A percentile compares a stretch with the other conserved stretches of the same genome.
Conservation (phyloP, 768 basidiomycete genomes). For the Agaricus subrufescens region DNA sequence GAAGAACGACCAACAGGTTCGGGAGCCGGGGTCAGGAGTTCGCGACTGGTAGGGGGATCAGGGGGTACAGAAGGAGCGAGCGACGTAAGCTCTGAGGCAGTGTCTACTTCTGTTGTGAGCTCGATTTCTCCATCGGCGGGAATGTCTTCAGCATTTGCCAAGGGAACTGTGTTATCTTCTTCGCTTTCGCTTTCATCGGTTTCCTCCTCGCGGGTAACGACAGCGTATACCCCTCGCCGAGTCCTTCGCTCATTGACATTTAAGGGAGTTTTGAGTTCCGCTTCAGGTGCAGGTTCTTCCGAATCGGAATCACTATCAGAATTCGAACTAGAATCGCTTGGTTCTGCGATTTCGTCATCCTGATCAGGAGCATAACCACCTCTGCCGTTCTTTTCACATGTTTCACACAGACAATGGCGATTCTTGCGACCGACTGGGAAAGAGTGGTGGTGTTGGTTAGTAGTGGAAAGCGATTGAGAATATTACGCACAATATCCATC, state of each 20-base stretch:
- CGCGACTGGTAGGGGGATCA: constrained; percentile 24
- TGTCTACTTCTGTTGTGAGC: constrained; percentile 43
- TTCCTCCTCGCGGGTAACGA: constrained; percentile 54
- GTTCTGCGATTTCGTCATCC: constrained; percentile 40
- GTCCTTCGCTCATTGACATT: constrained; percentile 80
- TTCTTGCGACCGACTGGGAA: constrained; percentile 36
- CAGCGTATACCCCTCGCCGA: constrained; percentile 76
- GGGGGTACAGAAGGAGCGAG: constrained; percentile 33
- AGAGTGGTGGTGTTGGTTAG: constrained; percentile 10
- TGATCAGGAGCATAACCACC: constrained; percentile 71
- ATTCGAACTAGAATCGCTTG: constrained; percentile 19
- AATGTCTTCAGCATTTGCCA: constrained; percentile 42
- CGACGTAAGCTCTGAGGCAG: constrained; percentile 41
- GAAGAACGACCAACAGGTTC: constrained; percentile 30
- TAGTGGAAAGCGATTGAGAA: not conserved
- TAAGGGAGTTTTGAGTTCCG: constrained; percentile 31
- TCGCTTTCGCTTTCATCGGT: constrained; percentile 62
- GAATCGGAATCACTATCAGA: constrained; percentile 50
- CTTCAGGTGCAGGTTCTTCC: constrained; percentile 39
- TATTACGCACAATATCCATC: constrained; percentile 79
- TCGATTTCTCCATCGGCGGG: constrained; percentile 52
- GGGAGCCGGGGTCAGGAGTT: constrained; percentile 27
- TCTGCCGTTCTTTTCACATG: constrained; percentile 70
- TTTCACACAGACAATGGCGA: constrained; percentile 72
- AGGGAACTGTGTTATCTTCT: constrained; percentile 39